phyloP scores from a whole-genome alignment of 768 basidiomycete genomes.

The Symmetrospora coprosmae region DNA sequence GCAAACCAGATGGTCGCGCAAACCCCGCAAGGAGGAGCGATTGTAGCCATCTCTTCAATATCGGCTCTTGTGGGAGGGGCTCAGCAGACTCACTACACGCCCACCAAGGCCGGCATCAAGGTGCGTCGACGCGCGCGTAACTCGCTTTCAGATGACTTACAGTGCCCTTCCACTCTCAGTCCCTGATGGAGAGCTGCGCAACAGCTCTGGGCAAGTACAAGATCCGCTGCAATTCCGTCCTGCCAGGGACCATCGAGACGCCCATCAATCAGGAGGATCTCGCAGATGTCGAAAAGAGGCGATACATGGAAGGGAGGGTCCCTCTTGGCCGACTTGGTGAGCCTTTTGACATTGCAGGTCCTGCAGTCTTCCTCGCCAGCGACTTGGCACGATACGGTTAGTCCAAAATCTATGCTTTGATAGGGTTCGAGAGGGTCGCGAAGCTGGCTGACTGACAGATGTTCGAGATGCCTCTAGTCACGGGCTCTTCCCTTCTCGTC shows the following conservation, averaged over 20 bases:
- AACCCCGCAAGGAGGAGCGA: conserved; percentile 55
- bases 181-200: conserved; percentile 65
- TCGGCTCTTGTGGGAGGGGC: conserved; percentile 65
- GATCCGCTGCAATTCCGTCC: conserved; percentile 46
- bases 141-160: background rate
- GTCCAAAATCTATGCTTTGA: background rate
- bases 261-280: conserved; percentile 66
- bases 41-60: conserved; percentile 64
- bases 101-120: conserved; percentile 49
- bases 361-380: conserved; percentile 58
- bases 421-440: background rate
- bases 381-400: conserved; percentile 51
- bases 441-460: conserved; percentile 4
- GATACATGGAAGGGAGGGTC: conserved; percentile 53
- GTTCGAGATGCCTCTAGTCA: conserved; percentile 42
- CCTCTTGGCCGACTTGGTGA: conserved; percentile 54
- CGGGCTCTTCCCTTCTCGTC: conserved; percentile 51
- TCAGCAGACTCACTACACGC: conserved; percentile 61
- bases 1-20: conserved; percentile 62
- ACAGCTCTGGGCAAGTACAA: conserved; percentile 62
- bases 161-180: conserved; percentile 37
- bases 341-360: conserved; percentile 60
- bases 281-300: conserved; percentile 46
- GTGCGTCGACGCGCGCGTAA: background rate
- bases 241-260: conserved; percentile 51